Conservation (phyloP, 768 basidiomycete genomes). For the Xerocomellus chrysenteron region DNA sequence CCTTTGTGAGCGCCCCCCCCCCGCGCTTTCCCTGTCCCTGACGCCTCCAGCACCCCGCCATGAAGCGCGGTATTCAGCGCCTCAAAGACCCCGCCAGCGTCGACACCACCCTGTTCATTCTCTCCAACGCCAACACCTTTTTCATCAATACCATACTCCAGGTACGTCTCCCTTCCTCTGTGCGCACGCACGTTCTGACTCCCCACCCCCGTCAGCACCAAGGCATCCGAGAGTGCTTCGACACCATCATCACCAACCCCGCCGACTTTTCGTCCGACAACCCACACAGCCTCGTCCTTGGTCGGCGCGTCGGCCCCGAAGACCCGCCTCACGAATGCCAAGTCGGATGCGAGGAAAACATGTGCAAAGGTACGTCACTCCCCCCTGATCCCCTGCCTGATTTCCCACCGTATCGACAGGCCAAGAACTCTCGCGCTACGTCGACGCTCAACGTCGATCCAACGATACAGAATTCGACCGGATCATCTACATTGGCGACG, state of each 20-base stretch:
- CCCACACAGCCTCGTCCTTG: slow-evolving; percentile 68
- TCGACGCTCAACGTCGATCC: slow-evolving; percentile 46
- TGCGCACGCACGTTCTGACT: neutral
- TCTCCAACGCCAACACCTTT: slow-evolving; percentile 92
- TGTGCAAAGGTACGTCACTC: slow-evolving; percentile 87
- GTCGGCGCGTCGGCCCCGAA: slow-evolving; percentile 69
- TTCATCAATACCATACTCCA: slow-evolving; percentile 90
- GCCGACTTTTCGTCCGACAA: slow-evolving; percentile 75
- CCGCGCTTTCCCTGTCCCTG: no score
- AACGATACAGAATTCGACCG: slow-evolving; percentile 60
- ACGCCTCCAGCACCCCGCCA: slow-evolving; percentile 82
- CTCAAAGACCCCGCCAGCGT: slow-evolving; percentile 64
- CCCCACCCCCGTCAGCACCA: slow-evolving; percentile 51
- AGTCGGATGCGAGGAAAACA: slow-evolving; percentile 91
- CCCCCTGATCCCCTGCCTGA: no score
- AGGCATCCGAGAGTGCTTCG: slow-evolving; percentile 68
- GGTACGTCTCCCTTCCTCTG: slow-evolving; percentile 39
- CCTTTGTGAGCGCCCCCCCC: slow-evolving; percentile 57
- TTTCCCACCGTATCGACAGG: slow-evolving; percentile 43
- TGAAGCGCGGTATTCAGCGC: slow-evolving; percentile 82
- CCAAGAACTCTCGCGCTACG: slow-evolving; percentile 87
- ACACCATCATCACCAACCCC: slow-evolving; percentile 89
- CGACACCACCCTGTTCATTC: slow-evolving; percentile 77
- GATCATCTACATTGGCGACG: slow-evolving; percentile 91
- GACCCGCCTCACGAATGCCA: slow-evolving; percentile 81